Evolutionary conservation across 78 protist genomes (phyloP), one percentile per base, ranked within the genome.

Genomic region (Dictyostelium capitatum): DNA sequence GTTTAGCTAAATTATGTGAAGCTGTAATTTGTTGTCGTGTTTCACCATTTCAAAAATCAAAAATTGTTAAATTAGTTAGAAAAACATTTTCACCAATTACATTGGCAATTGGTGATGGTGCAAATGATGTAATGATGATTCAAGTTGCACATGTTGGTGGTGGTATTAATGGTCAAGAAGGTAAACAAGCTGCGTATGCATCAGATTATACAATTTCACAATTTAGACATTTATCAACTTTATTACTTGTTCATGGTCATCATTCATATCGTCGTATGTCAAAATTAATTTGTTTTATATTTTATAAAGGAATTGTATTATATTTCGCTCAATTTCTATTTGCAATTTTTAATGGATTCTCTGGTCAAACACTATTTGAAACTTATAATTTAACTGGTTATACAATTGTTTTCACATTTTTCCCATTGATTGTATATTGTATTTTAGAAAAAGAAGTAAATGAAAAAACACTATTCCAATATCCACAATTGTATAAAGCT

Each of bases 101-200:
- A 37, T 54, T 93, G 53, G 91, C 96, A 1, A 93, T 93, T 78
- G 96, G 96, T 28, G 96, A 93, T 72, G 96, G 96, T 25, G 96
- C 96, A 9, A 93, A 93, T 56, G 96, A 97, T 90, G 97, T 96
- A 10, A 47, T 79, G 25, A 96, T 97, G 98, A 95, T 97, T 50
- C 94, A 87, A 53, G 87, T 85, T 47, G 97, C 97, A 4, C 93
- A 95, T 69, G 72, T 97, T 20, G 99, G 99, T 41, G 93, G 98
- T 14, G 99, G 99, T 20, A 97, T 99, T 67, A 32, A 69, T 20
- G 99, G 99, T 1, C 54, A 74, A 17, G 99, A 98, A 75, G 99
- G 99, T 15, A 19, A 80, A 62, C 96, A 93, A 48, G 96, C 96
- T 6, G 96, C 81, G 1, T 62, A 79, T 28, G 77, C 89, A 1